Percentiles rank a stretch among this genome's conserved stretches.
Evolutionary conservation across 1,139 yeast genomes (phyloP).

Genomic region (Yamadazyma kanchanaburiensis): DNA sequence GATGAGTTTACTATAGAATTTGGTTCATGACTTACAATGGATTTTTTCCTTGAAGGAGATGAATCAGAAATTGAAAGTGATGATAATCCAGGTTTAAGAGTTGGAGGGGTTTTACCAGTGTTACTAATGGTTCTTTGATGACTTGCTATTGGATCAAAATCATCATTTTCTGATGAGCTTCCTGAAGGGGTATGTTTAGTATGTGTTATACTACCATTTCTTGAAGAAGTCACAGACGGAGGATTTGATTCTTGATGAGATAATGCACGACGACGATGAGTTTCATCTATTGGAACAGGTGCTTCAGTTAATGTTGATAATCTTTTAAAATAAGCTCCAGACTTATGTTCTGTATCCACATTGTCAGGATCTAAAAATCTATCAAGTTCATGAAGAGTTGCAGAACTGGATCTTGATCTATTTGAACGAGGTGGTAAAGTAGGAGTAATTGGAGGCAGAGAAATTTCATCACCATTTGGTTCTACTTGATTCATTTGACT

Average conservation of each 20-base stretch:
- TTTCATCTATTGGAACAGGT: slow-evolving; percentile 28
- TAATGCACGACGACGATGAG: slow-evolving; percentile 2
- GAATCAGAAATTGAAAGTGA: slow-evolving; percentile 6
- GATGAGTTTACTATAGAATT: slow-evolving; percentile 46
- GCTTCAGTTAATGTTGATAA: slow-evolving; percentile 67
- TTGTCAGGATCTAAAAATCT: slow-evolving; percentile 36
- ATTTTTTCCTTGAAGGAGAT: slow-evolving; percentile 10
- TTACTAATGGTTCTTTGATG: slow-evolving; percentile 4
- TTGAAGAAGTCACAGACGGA: slow-evolving; percentile 11
- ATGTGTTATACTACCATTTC: slow-evolving; percentile 12
- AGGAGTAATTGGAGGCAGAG: slow-evolving; percentile 18
- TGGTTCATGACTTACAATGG: slow-evolving; percentile 10
- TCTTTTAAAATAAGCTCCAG: slow-evolving; percentile 69
- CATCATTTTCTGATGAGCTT: slow-evolving; percentile 8
- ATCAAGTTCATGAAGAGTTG: slow-evolving; percentile 40
- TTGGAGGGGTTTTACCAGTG: slow-evolving; percentile 7
- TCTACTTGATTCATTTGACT: neutral
- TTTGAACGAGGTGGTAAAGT: slow-evolving; percentile 3
- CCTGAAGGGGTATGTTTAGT: slow-evolving; percentile 5
- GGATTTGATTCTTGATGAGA: neutral
- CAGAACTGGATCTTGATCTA: slow-evolving; percentile 31
- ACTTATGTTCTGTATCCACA: slow-evolving; percentile 45
- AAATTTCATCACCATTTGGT: neutral
- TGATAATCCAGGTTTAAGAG: slow-evolving; percentile 2
- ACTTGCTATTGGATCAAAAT: slow-evolving; percentile 5